Conservation (phyloP, 306 rosid species). For the Pyrus pyrifolia region DNA sequence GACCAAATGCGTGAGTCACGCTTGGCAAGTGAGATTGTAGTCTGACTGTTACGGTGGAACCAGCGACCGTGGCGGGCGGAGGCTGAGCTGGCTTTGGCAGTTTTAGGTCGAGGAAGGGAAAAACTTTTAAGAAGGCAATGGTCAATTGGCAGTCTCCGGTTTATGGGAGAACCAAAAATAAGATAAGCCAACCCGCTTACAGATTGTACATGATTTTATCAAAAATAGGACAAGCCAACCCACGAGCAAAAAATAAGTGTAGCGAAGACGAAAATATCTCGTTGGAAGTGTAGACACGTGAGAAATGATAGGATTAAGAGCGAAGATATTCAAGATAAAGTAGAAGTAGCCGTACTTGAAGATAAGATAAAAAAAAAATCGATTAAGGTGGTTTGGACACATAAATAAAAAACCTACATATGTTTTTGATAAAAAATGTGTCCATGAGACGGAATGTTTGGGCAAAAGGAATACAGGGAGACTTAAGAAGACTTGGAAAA, state of each 20-base stretch:
- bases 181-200: no score
- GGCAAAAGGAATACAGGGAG: no score
- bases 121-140: neutral
- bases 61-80: neutral
- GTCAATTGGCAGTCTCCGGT: neutral
- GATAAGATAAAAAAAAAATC: no score
- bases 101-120: neutral
- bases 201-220: no score
- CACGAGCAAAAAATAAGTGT: no score
- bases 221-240: neutral
- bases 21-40: neutral
- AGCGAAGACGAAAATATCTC: no score
- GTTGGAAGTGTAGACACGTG: no score
- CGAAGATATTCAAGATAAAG: rapidly evolving
- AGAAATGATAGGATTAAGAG: no score
- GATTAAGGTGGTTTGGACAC: no score
- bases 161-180: neutral
- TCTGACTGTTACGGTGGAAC: neutral
- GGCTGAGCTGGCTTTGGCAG: neutral
- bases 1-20: neutral
- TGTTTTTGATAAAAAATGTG: no score
- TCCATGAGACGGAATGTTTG: rapidly evolving
- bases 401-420: no score
- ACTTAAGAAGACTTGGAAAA: no score
- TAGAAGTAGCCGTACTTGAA: rapidly evolving